Evolutionary conservation across 2,329 filamentous ascomycete genomes (phyloP), one percentile per base, ranked within the genome.

Genomic region (Diaporthe capsici): DNA sequence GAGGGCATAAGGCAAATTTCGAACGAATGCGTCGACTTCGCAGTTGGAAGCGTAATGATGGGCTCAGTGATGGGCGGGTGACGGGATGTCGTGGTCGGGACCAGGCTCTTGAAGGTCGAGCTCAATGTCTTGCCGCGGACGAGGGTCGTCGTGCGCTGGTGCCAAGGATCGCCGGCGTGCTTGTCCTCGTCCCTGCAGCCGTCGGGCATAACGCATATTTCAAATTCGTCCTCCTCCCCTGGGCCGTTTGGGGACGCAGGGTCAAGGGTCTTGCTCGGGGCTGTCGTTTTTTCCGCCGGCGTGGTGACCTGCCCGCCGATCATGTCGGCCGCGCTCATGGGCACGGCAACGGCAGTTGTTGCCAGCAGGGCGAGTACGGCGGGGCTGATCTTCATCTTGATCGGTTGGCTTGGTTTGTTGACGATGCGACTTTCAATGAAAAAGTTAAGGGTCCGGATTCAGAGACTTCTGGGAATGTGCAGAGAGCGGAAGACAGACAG

Each of bases 291-390:
- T 6, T 28, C 60, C 60, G 22, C 17, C 44, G 22, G 31, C 31
- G 31, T 17, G 47, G 31, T 17, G 20, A 10, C 3, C 10, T 9
- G 34, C 13, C 34, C 25, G 31, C n/a, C 15, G 28, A 5, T n/a
- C n/a, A 47, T 28, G 63, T 20, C 34, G 31, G 6, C 34, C 34
- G 44, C 6, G 34, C 10, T 12, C 34, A 55, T 4, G 47, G 65
- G 65, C 34, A 47, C 8, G 65, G 65, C 65, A 10, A 34, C 65
- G 7, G 65, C 31, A 20, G 65, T 39, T 39, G 65, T n/a, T n/a
- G 65, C 65, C 65, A 68, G 47, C 15, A 70, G 22, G 65, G 47
- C 65, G 65, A 70, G 5, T 20, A 34, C n/a, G 34, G 34, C 34
- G 17, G 10, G 28, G 13, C 28, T 70, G 49, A 28, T 53, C 34